Evolutionary conservation across 2,329 filamentous ascomycete genomes (phyloP).

Genomic region (Nemania sp.): DNA sequence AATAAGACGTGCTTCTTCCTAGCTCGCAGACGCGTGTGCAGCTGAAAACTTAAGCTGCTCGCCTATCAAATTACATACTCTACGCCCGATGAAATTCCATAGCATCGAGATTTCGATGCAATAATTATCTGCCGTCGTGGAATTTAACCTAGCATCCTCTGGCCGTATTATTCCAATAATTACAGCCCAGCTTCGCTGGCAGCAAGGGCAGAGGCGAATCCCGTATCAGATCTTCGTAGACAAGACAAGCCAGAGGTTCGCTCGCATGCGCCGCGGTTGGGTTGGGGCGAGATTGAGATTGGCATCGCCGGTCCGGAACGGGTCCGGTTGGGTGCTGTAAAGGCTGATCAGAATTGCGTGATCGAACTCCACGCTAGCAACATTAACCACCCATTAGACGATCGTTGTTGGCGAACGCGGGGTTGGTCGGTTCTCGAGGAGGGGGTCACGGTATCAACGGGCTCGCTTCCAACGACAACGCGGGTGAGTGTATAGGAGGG

Average conservation of each 20-base stretch:
- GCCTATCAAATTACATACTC: too few species aligned
- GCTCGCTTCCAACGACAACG: conserved; percentile 6
- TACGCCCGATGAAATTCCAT: background rate
- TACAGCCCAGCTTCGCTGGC: too few species aligned
- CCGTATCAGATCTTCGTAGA: too few species aligned
- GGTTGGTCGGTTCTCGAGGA: conserved; percentile 6
- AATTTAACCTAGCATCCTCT: too few species aligned
- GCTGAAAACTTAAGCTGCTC: too few species aligned
- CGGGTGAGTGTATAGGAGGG: conserved; percentile 9
- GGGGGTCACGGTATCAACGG: background rate
- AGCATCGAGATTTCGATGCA: too few species aligned
- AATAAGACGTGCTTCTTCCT: conserved; percentile 11
- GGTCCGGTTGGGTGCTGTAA: conserved; percentile 2
- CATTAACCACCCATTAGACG: conserved; percentile 30
- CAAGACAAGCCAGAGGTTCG: too few species aligned
- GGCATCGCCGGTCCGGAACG: background rate
- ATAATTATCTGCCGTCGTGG: too few species aligned
- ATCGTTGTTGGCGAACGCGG: conserved; percentile 17
- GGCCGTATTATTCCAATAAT: too few species aligned
- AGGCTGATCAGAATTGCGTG: conserved; percentile 32
- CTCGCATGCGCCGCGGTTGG: background rate
- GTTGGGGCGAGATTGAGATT: background rate
- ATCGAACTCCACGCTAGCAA: conserved; percentile 38
- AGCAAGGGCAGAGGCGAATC: too few species aligned
- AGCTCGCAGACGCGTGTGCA: background rate